Base-by-base conservation (phyloP, 2,329 filamentous ascomycete species). In the Aspergillus jensenii region DNA sequence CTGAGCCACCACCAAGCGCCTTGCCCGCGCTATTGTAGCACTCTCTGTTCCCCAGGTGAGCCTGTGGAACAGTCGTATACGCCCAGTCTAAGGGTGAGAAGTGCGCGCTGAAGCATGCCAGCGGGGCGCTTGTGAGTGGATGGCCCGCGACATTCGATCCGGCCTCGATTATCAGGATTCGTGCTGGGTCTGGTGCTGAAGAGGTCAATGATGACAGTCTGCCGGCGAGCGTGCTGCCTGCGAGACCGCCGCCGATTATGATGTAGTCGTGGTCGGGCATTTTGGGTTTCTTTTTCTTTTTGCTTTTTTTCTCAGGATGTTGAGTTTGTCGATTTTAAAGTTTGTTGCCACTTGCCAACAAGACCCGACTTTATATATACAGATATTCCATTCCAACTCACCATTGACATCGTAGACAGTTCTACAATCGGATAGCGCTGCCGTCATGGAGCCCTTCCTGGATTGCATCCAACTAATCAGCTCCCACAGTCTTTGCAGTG, bases 1-100 rank as follows among this genome's bases (percentile, higher is more conserved):
- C 69, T 1, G 73, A 71, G 4, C 75, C 71, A 0, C 79, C 79
- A 0, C 76, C 74, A 4, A 82, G 67, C 2, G 71, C 74, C 52
- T 78, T 81, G 1, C 71, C 68, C 1, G 64, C 71, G 17, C 63
- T 64, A 17, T 71, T 72, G 43, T 69, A 72, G 40, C 61, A 62
- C 19, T 56, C 57, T 1, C 65, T 56, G 12, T 62, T 60, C 53
- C 71, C 56, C 1, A 74, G 58, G 54, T 74, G 62, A 2, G 55
- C 55, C 51, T 75, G 73, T 2, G 70, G 70, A 0, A 65, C 62
- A 1, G 71, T 73, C 0, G 66, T 52, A 57, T 71, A 71, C 17
- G 68, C 70, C 62, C 64, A 74, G 46, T 75, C 73, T 0, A 74
- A 58, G 2, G 67, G 64, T 1, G 68, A 70, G 48, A 62, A 52